These are phyloP conservation scores for Ceratocystis papillata DNA, from an alignment of 2,329 filamentous ascomycete genomes.

Conservation along the genomic window DNA sequence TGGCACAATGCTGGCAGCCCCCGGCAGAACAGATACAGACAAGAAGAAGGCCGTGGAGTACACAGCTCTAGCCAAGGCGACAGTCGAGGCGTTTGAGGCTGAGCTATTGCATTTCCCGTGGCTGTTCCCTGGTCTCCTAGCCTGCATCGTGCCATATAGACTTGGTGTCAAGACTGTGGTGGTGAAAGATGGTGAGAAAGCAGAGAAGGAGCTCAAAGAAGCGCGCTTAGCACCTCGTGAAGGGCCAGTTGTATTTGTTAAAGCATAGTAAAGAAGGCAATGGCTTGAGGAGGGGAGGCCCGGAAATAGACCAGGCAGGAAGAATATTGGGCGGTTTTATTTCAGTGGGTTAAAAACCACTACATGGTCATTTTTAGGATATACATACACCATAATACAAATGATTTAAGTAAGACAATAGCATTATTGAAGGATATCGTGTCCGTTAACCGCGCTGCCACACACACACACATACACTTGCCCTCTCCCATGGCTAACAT, in stretches of 20 bases:
- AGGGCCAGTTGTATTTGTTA: conserved; percentile 15
- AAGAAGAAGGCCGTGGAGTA: conserved; percentile 35
- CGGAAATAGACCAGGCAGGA: neutral
- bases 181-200: neutral
- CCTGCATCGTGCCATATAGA: conserved; percentile 61
- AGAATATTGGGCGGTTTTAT: too few relatives aligned
- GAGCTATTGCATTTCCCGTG: conserved; percentile 91
- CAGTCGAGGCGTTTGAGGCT: conserved; percentile 74
- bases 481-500: too few relatives aligned
- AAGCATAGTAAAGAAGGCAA: conserved; percentile 4
- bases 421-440: conserved; percentile 1
- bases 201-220: conserved; percentile 12
- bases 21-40: conserved; percentile 29
- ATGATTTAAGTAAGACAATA: neutral
- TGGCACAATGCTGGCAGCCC: conserved; percentile 55
- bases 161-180: conserved; percentile 48
- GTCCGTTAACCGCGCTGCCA: neutral
- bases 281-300: neutral
- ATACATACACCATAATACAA: neutral
- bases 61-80: conserved; percentile 55
- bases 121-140: conserved; percentile 73
- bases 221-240: conserved; percentile 11
- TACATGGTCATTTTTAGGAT: neutral
- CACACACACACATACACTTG: too few relatives aligned
- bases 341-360: neutral